Percentiles rank a stretch among this genome's conserved stretches.
These are phyloP conservation scores for Flaveria ramosissima DNA, from an alignment of 129 eudicot species.

Conservation along the genomic window DNA sequence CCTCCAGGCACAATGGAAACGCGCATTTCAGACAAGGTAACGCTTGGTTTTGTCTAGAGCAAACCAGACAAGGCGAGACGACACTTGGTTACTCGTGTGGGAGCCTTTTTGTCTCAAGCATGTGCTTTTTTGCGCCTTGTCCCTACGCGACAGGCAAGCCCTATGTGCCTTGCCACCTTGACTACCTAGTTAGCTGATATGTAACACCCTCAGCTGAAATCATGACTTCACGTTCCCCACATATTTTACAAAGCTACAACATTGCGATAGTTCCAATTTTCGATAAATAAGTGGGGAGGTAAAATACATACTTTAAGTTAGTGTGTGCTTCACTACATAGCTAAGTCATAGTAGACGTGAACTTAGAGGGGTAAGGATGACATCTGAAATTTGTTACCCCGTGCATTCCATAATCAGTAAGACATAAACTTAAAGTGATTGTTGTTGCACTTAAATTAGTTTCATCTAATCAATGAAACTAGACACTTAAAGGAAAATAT, in stretches of 20 bases:
- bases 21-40: not conserved
- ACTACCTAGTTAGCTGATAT: not conserved
- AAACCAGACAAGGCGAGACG: not conserved
- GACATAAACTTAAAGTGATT: not conserved
- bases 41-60: not conserved
- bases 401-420: not conserved
- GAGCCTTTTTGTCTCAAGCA: not conserved
- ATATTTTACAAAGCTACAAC: too few relatives aligned
- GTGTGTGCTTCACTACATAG: conserved; percentile 7
- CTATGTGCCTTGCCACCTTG: not conserved
- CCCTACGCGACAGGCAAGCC: too few relatives aligned
- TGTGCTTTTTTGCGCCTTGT: not conserved
- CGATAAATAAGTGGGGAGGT: not conserved
- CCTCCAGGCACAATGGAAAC: not conserved
- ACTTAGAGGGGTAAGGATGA: conserved; percentile 2
- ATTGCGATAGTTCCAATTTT: not conserved
- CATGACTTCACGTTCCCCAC: not conserved
- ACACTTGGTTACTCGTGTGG: not conserved
- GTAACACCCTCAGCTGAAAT: not conserved
- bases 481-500: not conserved
- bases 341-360: not conserved
- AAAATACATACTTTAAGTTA: not conserved
- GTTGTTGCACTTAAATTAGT: not conserved
- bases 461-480: not conserved
- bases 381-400: not conserved